Evolutionary conservation across 2,329 filamentous ascomycete genomes (phyloP).

Genomic region (Fusarium papillatum): DNA sequence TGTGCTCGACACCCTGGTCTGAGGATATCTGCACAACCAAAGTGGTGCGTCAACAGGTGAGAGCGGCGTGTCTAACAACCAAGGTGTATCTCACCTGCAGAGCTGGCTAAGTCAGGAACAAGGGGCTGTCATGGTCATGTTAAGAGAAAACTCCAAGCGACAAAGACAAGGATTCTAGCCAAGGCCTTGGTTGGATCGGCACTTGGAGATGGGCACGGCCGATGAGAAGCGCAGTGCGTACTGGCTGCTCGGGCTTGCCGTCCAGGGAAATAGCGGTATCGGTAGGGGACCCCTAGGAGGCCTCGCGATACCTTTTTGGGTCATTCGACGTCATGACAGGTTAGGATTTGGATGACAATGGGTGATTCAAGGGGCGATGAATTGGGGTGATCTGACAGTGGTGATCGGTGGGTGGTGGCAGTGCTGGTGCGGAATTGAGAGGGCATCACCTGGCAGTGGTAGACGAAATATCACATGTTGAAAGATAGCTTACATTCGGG

Average conservation of each 20-base stretch:
- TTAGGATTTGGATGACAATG: not conserved
- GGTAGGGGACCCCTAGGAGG: constrained; percentile 14
- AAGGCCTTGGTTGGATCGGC: constrained; percentile 25
- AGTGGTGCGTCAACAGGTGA: constrained; percentile 29
- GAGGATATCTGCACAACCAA: constrained; percentile 27
- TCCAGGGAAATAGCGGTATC: constrained; percentile 36
- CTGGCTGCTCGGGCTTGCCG: constrained; percentile 12
- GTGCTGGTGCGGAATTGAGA: constrained; percentile 15
- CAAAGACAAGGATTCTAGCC: not conserved
- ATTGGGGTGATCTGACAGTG: constrained; percentile 12
- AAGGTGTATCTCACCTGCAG: constrained; percentile 19
- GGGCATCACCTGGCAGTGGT: not conserved
- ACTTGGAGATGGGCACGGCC: constrained; percentile 28
- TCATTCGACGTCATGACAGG: constrained; percentile 23
- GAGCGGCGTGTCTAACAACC: constrained; percentile 14
- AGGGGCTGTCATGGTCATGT: constrained; percentile 21
- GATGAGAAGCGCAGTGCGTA: constrained; percentile 21
- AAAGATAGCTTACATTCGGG: not conserved
- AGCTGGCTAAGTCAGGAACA: constrained; percentile 1
- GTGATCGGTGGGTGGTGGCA: constrained; percentile 25
- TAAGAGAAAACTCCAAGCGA: constrained; percentile 21
- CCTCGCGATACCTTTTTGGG: constrained; percentile 33
- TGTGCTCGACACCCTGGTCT: constrained; percentile 1
- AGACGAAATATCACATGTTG: constrained; percentile 23
- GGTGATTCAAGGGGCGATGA: not conserved